Conservation (phyloP, 2,329 filamentous ascomycete genomes). For the Monilinia laxa region DNA sequence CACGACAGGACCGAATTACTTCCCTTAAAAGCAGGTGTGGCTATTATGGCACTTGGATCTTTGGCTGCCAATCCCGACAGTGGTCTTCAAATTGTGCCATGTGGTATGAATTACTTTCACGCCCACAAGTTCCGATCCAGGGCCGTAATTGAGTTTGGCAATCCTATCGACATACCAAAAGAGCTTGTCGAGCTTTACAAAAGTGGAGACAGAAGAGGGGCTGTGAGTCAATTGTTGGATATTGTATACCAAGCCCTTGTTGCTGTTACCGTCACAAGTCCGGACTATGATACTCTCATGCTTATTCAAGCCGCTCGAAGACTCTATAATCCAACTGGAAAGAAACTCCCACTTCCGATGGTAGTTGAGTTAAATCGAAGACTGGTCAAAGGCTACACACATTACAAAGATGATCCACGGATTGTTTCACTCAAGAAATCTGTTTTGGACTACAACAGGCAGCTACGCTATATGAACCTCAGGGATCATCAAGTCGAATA, state of each 20-base stretch:
- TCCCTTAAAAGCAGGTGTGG: constrained; percentile 88
- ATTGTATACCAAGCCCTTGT: constrained; percentile 60
- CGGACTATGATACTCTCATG: constrained; percentile 88
- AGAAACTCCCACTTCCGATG: constrained; percentile 29
- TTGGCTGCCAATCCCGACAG: constrained; percentile 75
- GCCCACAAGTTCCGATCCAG: constrained; percentile 97
- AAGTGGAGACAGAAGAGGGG: constrained; percentile 77
- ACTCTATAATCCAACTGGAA: constrained; percentile 79
- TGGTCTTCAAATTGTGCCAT: constrained; percentile 90
- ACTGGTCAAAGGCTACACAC: constrained; percentile 78
- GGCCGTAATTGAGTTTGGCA: constrained; percentile 93
- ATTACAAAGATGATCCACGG: constrained; percentile 28
- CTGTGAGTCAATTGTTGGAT: constrained; percentile 81
- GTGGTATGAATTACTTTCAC: constrained; percentile 99
- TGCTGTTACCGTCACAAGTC: constrained; percentile 88
- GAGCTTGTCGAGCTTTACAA: constrained; percentile 86
- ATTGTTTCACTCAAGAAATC: constrained; percentile 27
- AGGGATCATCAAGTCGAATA: constrained; percentile 29
- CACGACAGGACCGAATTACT: constrained; percentile 91
- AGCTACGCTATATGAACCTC: constrained; percentile 39
- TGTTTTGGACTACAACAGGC: constrained; percentile 60
- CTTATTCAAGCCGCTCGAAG: constrained; percentile 90
- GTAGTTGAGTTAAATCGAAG: constrained; percentile 77
- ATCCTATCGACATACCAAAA: constrained; percentile 77
- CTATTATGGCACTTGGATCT: constrained; percentile 94